Conservation (phyloP, 306 rosid genomes). For the Cicer arietinum region DNA sequence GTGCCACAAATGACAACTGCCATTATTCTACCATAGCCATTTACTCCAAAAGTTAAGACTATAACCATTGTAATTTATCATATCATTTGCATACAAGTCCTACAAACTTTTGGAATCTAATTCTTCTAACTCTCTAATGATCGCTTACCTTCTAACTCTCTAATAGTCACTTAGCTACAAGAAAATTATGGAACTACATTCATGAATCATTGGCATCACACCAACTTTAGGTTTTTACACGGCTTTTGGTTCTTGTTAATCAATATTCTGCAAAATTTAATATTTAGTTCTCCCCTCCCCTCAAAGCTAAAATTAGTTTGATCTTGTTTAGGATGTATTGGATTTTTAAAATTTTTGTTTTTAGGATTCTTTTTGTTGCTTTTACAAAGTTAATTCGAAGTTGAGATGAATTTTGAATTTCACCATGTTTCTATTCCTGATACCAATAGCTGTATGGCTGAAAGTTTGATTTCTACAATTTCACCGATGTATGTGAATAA, state of each 20-base stretch:
- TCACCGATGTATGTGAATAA: neutral
- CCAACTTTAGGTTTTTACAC: no score
- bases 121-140: no score
- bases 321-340: slow-evolving; percentile 15
- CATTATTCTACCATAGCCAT: slow-evolving; percentile 6
- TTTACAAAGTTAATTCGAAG: neutral
- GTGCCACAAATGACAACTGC: slow-evolving; percentile 1
- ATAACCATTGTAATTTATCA: neutral
- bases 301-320: neutral
- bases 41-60: neutral
- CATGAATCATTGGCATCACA: neutral
- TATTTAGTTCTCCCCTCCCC: slow-evolving; percentile 1
- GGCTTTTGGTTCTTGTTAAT: no score
- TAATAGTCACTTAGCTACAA: neutral
- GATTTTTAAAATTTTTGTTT: neutral
- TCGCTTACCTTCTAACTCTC: no score
- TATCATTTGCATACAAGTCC: neutral
- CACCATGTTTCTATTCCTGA: slow-evolving; percentile 5
- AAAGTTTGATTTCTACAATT: neutral
- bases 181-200: slow-evolving; percentile 10
- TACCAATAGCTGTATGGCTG: neutral
- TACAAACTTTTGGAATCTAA: neutral
- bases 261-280: neutral
- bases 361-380: neutral
- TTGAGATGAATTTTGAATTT: slow-evolving; percentile 4